Evolutionary conservation across 257 asterid genomes (phyloP), one percentile per base, ranked within the genome.

Genomic region (Lycium ferocissimum): DNA sequence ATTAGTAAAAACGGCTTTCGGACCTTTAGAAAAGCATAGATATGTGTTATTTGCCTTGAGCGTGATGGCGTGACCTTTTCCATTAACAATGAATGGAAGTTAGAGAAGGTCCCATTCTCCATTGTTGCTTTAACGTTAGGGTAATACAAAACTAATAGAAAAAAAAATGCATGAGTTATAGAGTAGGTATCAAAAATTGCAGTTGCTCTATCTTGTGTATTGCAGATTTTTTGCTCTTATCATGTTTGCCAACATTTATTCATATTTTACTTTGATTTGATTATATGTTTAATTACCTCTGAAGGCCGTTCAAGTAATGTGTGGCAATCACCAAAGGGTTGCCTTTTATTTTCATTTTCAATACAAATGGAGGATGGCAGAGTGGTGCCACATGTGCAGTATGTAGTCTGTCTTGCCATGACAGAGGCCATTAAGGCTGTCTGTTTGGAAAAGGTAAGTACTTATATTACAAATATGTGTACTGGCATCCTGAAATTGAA

Each of bases 251-350:
- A 59, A 72, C n/a, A 49, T 49, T 70, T 65, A 47, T 51, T 81
- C 71, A 53, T n/a, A 51, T 58, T 20, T 59, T 6, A 62, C 79
- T 67, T 62, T 85, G 67, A 83, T 43, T 26, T 87, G 40, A 26
- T 83, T n/a, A 62, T 86, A 53, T 38, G 3, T 84, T 37, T 61
- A 57, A 38, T 51, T 67, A 45, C 45, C 14, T 76, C 22, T 80
- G 88, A 85, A 97, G 99, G 99, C 20, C 94, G 98, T 85, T 89
- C 96, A 5, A 92, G 90, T 85, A 97, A 95, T 88, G 89, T 90
- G 20, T 97, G 98, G 99, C 96, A 95, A 90, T 97, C 99, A 37
- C 98, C 98, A 54, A 95, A 92, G 89, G 99, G 98, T 71, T 97
- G 98, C 94, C 97, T 97, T 87, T 5, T 95, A 89, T 97, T 94